phyloP scores from a whole-genome alignment of 495 filamentous ascomycete species.

The Podospora sp. region DNA sequence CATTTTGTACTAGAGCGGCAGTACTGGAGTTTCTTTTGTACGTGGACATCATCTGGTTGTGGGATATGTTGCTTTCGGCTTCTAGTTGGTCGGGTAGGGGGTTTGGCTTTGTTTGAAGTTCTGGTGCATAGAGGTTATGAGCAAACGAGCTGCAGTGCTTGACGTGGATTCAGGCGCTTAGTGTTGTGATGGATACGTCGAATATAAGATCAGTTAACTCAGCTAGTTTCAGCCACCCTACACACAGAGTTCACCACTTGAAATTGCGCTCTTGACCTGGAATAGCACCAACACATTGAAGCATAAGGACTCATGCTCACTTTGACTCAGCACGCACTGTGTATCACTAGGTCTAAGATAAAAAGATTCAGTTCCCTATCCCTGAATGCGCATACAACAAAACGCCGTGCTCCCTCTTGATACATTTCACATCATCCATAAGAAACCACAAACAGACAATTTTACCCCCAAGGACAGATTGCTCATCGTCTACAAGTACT shows the following conservation, averaged over 20 bases:
- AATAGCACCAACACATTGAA: too few species aligned
- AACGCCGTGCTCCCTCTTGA: conserved; percentile 12
- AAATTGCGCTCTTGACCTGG: too few species aligned
- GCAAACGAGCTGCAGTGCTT: background rate
- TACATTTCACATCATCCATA: conserved; percentile 22
- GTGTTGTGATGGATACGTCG: background rate
- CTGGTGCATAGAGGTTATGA: background rate
- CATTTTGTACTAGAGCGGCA: background rate
- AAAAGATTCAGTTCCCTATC: conserved; percentile 2
- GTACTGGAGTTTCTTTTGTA: background rate
- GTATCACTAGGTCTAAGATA: background rate
- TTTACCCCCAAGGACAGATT: background rate
- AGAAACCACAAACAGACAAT: conserved; percentile 7
- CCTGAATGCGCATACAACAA: conserved; percentile 14
- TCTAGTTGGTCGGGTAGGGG: background rate
- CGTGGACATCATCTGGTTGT: background rate
- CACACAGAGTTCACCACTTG: too few species aligned
- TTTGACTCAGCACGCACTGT: too few species aligned
- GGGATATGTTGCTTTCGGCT: background rate
- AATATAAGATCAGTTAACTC: too few species aligned
- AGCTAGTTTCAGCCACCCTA: too few species aligned
- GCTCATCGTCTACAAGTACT: conserved; percentile 68
- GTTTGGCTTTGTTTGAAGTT: background rate
- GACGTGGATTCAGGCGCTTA: background rate
- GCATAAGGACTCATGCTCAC: too few species aligned